phyloP scores from a whole-genome alignment of 2,329 filamentous ascomycete species.

The Alternaria gaisen region DNA sequence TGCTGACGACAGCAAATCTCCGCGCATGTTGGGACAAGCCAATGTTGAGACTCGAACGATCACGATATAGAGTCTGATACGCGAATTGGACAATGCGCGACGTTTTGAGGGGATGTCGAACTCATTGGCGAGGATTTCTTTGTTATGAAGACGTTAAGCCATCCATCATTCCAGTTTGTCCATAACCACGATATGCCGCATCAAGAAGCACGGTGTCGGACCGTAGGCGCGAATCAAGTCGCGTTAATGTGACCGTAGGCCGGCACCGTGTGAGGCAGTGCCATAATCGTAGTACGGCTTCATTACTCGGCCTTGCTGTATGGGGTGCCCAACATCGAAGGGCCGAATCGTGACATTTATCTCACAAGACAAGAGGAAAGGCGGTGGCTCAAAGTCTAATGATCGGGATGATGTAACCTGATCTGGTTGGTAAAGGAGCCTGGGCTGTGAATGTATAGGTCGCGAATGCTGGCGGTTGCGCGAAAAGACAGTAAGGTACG shows the following conservation, averaged over 20 bases:
- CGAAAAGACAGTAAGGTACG: not conserved
- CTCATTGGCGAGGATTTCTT: not conserved
- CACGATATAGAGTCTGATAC: not conserved
- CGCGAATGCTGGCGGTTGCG: not conserved
- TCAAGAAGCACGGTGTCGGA: not conserved
- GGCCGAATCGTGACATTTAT: not conserved
- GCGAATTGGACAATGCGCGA: not conserved
- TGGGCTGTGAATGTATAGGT: not conserved
- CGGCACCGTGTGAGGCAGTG: constrained; percentile 7
- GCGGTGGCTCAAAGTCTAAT: not conserved
- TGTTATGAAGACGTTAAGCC: not conserved
- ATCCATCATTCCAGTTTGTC: constrained; percentile 1
- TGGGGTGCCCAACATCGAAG: not conserved
- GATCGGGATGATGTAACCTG: not conserved
- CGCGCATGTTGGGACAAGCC: not conserved
- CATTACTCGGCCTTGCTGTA: not conserved
- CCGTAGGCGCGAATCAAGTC: not conserved
- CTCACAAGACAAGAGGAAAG: not conserved
- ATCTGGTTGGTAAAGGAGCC: not conserved
- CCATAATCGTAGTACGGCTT: not conserved
- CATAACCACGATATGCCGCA: not conserved
- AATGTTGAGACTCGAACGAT: not conserved
- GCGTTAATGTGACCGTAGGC: not conserved
- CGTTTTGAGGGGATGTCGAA: not conserved
- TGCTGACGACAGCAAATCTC: not conserved